Conservation (phyloP, 129 eudicot genomes). For the Centrapalus pauciflorus region DNA sequence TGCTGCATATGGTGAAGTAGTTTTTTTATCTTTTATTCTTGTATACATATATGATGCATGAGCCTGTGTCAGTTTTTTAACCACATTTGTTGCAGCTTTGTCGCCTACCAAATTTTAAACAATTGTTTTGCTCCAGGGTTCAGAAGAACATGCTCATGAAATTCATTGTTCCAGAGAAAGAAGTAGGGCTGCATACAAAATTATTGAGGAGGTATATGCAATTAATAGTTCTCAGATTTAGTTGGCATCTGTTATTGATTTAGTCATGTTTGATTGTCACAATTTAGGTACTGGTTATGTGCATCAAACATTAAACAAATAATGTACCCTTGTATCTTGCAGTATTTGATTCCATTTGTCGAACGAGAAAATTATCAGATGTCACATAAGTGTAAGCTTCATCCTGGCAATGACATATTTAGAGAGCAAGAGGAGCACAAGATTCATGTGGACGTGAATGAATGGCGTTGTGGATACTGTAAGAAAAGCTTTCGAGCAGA, state of each 20-base stretch:
- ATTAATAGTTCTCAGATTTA: neutral
- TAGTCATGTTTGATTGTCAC: neutral
- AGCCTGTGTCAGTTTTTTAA: neutral
- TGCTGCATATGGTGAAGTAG: neutral
- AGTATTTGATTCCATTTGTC: constrained; percentile 90
- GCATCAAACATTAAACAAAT: neutral
- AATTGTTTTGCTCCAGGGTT: constrained; percentile 29
- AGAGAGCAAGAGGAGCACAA: constrained; percentile 94
- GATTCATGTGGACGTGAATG: constrained; percentile 79
- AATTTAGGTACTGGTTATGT: neutral
- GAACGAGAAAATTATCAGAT: constrained; percentile 67
- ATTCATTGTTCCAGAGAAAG: constrained; percentile 97
- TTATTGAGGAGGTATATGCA: constrained; percentile 67
- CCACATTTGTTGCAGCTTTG: neutral
- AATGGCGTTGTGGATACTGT: constrained; percentile 97
- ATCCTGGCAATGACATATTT: constrained; percentile 73
- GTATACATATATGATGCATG: neutral
- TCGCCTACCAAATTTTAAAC: neutral
- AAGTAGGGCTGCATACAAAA: constrained; percentile 78
- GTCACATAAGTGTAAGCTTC: constrained; percentile 68
- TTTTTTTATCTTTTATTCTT: neutral
- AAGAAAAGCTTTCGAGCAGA: constrained; percentile 87
- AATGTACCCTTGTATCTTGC: constrained; percentile 23
- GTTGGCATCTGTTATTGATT: constrained; percentile 1
- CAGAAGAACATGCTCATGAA: constrained; percentile 42